A percentile compares a stretch with the other conserved stretches of the same genome.
phyloP scores from a whole-genome alignment of 2,329 filamentous ascomycete genomes.

The Alternaria sp. region DNA sequence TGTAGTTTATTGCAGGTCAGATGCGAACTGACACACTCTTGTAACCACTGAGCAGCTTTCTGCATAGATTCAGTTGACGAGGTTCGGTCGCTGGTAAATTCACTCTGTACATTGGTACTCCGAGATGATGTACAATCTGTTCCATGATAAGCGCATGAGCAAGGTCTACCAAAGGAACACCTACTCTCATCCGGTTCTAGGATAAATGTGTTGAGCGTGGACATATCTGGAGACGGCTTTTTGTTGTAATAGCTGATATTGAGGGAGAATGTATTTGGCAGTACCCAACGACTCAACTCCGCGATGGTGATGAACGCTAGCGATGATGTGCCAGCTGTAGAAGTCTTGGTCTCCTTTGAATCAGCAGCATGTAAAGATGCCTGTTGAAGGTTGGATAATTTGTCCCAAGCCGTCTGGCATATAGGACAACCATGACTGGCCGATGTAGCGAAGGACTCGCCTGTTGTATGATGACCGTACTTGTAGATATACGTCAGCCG shows the following conservation, averaged over 20 bases:
- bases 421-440: not conserved
- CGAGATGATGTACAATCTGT: too few species aligned
- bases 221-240: too few species aligned
- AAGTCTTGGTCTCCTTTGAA: not conserved
- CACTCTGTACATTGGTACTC: not conserved
- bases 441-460: not conserved
- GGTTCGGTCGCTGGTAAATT: not conserved
- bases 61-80: conserved; percentile 2
- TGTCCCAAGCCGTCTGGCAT: not conserved
- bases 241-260: too few species aligned
- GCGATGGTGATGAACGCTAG: too few species aligned
- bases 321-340: too few species aligned
- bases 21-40: conserved; percentile 9
- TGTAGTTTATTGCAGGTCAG: not conserved
- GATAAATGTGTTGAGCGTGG: not conserved
- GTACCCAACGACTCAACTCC: too few species aligned
- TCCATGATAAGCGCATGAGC: not conserved
- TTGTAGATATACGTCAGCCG: not conserved
- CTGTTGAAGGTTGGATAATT: not conserved
- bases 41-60: conserved; percentile 6
- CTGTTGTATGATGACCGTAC: not conserved
- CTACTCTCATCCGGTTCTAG: not conserved
- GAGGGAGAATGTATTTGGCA: too few species aligned
- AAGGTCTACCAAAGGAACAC: not conserved
- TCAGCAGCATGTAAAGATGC: not conserved